These are phyloP conservation scores for Lotus japonicus DNA, from an alignment of 306 rosid genomes.

Conservation along the genomic window DNA sequence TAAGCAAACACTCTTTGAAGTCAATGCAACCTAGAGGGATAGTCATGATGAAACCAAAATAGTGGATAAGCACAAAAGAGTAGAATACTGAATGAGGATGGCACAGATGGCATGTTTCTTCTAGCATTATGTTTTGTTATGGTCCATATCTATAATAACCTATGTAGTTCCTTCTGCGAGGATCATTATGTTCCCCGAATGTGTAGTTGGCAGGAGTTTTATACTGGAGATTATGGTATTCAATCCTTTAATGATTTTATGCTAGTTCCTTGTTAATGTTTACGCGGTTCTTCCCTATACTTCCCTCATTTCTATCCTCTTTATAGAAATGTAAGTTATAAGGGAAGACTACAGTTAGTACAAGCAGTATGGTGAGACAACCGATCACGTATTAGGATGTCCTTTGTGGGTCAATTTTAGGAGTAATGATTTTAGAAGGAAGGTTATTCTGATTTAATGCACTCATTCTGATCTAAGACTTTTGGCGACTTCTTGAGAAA, in stretches of 20 bases:
- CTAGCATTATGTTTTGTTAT: conserved; percentile 18
- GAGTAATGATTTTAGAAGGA: too few species aligned
- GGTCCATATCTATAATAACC: conserved; percentile 22
- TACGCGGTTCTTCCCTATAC: neutral
- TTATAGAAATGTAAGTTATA: neutral
- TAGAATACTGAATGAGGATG: conserved; percentile 27
- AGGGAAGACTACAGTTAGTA: neutral
- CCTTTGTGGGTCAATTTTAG: too few species aligned
- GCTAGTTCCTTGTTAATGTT: conserved; percentile 10
- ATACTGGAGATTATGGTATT: conserved; percentile 7
- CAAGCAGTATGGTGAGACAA: neutral
- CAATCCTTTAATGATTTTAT: conserved; percentile 15
- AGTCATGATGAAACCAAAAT: conserved; percentile 28
- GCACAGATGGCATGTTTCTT: conserved; percentile 4
- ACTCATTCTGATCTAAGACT: too few species aligned
- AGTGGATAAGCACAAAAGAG: conserved; percentile 17
- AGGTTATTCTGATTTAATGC: too few species aligned
- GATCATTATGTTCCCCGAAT: conserved; percentile 17
- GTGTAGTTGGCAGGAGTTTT: conserved; percentile 12
- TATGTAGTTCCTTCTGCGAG: neutral
- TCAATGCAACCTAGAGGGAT: conserved; percentile 21
- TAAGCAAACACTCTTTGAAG: conserved; percentile 18
- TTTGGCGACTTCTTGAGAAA: too few species aligned
- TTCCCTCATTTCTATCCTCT: neutral
- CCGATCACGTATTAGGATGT: too few species aligned